phyloP scores from a whole-genome alignment of 2,329 filamentous ascomycete species.

The Phaeosphaeria sp. region DNA sequence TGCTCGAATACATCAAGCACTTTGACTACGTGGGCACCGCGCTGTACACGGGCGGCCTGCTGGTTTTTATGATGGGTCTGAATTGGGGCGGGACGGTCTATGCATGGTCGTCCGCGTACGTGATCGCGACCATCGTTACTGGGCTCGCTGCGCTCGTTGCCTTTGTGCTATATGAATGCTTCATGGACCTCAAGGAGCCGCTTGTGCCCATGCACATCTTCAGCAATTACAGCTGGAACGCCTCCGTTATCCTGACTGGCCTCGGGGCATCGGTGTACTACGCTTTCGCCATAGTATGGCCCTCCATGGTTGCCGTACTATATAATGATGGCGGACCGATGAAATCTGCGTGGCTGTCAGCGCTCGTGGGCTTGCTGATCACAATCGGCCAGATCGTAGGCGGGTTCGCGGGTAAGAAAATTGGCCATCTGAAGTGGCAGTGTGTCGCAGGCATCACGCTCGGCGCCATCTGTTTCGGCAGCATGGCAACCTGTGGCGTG shows the following conservation, averaged over 20 bases:
- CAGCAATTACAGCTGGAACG: conserved; percentile 37
- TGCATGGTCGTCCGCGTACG: conserved; percentile 52
- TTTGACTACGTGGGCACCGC: conserved; percentile 28
- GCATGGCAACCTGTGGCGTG: conserved; percentile 17
- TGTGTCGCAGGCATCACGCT: conserved; percentile 29
- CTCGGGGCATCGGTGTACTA: conserved; percentile 47
- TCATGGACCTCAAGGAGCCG: conserved; percentile 34
- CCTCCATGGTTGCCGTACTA: conserved; percentile 27
- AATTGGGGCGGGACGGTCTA: conserved; percentile 39
- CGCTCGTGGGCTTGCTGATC: conserved; percentile 28
- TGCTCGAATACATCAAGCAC: conserved; percentile 27
- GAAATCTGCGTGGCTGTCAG: conserved; percentile 10
- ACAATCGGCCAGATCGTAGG: conserved; percentile 35
- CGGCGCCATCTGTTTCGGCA: conserved; percentile 29
- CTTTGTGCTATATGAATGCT: conserved; percentile 46
- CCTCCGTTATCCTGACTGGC: conserved; percentile 32
- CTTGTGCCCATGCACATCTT: conserved; percentile 46
- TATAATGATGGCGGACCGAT: conserved; percentile 25
- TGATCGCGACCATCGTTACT: conserved; percentile 49
- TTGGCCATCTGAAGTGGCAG: conserved; percentile 30
- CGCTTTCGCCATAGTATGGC: conserved; percentile 44
- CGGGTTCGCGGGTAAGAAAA: conserved; percentile 25
- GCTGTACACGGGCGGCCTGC: conserved; percentile 22
- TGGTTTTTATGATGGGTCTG: conserved; percentile 27
- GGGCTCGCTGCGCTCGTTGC: conserved; percentile 43